A percentile compares a stretch with the other conserved stretches of the same genome.
Evolutionary conservation across 257 asterid species (phyloP).

Genomic region (Buddleja alternifolia): DNA sequence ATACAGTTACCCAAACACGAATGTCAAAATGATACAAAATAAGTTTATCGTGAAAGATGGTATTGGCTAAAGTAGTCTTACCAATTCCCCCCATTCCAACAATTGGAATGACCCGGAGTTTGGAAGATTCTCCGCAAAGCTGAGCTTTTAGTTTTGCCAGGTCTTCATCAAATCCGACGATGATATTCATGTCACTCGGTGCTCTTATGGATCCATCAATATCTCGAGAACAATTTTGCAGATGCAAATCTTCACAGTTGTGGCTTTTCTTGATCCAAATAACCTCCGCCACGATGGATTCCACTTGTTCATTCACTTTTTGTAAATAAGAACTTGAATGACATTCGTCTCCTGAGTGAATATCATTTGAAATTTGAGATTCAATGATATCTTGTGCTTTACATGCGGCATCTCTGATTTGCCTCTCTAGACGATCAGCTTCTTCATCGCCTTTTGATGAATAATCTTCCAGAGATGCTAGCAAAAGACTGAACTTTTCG

Average conservation of each 20-base stretch:
- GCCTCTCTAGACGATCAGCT: background rate
- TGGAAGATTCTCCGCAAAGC: background rate
- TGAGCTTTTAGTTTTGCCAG: background rate
- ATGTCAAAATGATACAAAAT: slow-evolving; percentile 17
- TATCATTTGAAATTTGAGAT: background rate
- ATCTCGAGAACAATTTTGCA: background rate
- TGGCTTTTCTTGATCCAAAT: background rate
- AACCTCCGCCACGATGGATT: background rate
- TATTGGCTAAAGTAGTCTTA: slow-evolving; percentile 31
- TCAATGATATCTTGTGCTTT: slow-evolving; percentile 13
- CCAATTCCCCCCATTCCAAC: slow-evolving; percentile 41
- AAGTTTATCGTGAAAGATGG: background rate
- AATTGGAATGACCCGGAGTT: slow-evolving; percentile 18
- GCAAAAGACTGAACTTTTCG: slow-evolving; percentile 4
- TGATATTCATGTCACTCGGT: too few relatives aligned
- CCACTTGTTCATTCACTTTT: background rate
- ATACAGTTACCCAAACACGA: slow-evolving; percentile 19
- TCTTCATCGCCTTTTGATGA: background rate
- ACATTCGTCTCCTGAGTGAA: background rate
- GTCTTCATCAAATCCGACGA: background rate
- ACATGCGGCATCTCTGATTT: slow-evolving; percentile 4
- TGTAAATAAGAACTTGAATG: background rate
- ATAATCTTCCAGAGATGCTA: background rate
- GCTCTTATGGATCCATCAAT: background rate
- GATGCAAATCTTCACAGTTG: background rate